These are phyloP conservation scores for Fusarium bulbicola DNA, from an alignment of 2,329 filamentous ascomycete species.

Conservation along the genomic window DNA sequence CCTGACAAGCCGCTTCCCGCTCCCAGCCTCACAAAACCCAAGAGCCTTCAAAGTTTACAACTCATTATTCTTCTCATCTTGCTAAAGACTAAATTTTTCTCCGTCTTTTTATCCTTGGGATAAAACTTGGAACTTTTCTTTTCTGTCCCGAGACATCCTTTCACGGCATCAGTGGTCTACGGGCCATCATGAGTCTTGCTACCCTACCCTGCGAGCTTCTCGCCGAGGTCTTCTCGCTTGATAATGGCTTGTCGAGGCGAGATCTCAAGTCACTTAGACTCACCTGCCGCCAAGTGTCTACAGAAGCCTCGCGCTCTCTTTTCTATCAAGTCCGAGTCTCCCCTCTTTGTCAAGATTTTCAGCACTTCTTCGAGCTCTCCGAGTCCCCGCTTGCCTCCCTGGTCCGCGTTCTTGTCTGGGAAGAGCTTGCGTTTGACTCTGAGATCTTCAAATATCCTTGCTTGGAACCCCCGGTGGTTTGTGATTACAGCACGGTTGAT, in stretches of 20 bases:
- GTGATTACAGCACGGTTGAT: background rate
- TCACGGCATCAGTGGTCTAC: too few relatives aligned
- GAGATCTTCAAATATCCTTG: too few relatives aligned
- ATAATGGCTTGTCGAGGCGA: background rate
- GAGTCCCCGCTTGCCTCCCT: background rate
- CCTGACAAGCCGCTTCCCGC: background rate
- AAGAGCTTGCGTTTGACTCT: background rate
- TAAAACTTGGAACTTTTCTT: background rate
- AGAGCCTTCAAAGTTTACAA: background rate
- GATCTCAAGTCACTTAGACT: conserved; percentile 10
- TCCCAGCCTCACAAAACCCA: background rate
- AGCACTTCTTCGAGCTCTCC: background rate
- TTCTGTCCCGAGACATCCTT: background rate
- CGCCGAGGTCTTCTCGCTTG: background rate
- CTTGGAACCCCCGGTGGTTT: background rate
- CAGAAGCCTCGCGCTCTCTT: background rate
- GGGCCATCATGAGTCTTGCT: background rate
- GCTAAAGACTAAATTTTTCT: background rate
- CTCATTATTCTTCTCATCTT: background rate
- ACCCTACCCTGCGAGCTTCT: background rate
- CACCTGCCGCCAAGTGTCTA: background rate
- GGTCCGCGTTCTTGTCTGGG: conserved; percentile 3
- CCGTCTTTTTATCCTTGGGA: too few relatives aligned
- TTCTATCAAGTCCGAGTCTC: conserved; percentile 1
- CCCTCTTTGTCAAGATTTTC: background rate